phyloP scores from a whole-genome alignment of 1,284 basidiomycete genomes.

The Porodaedalea pini region DNA sequence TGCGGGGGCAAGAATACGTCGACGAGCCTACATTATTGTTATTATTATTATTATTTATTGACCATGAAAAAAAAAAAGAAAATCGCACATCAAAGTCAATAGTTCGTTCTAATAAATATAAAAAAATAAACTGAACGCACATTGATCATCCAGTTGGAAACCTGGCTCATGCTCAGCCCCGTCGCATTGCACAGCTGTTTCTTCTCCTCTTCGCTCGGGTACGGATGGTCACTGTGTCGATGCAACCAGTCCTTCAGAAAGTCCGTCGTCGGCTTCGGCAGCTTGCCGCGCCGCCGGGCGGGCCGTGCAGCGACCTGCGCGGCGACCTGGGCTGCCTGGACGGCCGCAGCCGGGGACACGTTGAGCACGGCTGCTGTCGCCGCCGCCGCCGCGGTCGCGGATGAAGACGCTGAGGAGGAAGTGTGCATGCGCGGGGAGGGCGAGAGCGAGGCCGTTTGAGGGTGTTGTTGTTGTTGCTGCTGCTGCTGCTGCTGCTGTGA shows the following conservation, averaged over 20 bases:
- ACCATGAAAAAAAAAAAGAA: background rate
- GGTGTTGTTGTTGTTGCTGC: slow-evolving; percentile 10
- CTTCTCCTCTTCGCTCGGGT: slow-evolving; percentile 89
- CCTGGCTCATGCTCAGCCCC: slow-evolving; percentile 82
- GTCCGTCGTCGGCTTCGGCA: slow-evolving; percentile 87
- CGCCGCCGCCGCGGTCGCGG: slow-evolving; percentile 29
- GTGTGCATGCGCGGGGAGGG: background rate
- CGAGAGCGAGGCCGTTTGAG: slow-evolving; percentile 6
- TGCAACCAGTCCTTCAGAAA: slow-evolving; percentile 89
- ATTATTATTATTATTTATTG: too few species aligned
- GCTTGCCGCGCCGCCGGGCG: slow-evolving; percentile 77
- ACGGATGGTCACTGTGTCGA: slow-evolving; percentile 84
- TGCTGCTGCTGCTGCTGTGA: slow-evolving; percentile 4
- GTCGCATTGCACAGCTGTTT: slow-evolving; percentile 83
- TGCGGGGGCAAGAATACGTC: slow-evolving; percentile 77
- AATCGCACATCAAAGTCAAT: background rate
- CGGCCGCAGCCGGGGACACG: slow-evolving; percentile 44
- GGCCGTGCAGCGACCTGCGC: slow-evolving; percentile 66
- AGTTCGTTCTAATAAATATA: slow-evolving; percentile 13
- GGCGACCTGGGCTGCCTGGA: slow-evolving; percentile 37
- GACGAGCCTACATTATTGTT: slow-evolving; percentile 66
- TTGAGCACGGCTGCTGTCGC: slow-evolving; percentile 26
- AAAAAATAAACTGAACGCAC: slow-evolving; percentile 42
- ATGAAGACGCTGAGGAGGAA: background rate
- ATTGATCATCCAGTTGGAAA: slow-evolving; percentile 91